These are phyloP conservation scores for Tolypocladium capitatum DNA, from an alignment of 2,329 filamentous ascomycete species.

Conservation along the genomic window DNA sequence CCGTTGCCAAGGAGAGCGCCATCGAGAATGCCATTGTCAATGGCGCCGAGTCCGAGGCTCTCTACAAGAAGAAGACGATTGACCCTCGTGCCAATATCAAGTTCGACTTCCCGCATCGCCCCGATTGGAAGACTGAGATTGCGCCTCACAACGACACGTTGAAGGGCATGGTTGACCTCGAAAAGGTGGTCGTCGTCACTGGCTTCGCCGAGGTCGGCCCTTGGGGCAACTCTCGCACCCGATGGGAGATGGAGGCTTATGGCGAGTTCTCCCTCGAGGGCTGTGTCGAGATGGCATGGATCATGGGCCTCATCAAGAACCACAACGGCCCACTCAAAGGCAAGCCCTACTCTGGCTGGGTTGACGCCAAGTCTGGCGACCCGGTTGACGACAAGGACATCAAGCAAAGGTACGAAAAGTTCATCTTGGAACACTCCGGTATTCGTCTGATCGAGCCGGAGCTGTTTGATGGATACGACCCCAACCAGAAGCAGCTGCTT, in stretches of 20 bases:
- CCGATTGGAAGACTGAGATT: conserved; percentile 84
- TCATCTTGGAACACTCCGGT: conserved; percentile 90
- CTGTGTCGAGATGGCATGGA: conserved; percentile 98
- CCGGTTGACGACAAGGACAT: conserved; percentile 97
- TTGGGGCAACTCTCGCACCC: conserved; percentile 95
- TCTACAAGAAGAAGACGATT: conserved; percentile 90
- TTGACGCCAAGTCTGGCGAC: conserved; percentile 85
- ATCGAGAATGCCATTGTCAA: conserved; percentile 97
- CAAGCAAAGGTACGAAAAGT: conserved; percentile 94
- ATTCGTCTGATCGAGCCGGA: conserved; percentile 97
- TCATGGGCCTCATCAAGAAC: conserved; percentile 99
- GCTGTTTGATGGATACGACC: conserved; percentile 92
- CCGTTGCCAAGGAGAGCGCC: conserved; percentile 88
- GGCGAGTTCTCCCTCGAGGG: conserved; percentile 96
- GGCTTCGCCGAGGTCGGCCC: conserved; percentile 93
- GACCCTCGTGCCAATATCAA: conserved; percentile 96
- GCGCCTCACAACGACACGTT: conserved; percentile 78
- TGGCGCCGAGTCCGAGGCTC: conserved; percentile 76
- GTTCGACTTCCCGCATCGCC: conserved; percentile 83
- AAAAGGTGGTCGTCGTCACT: conserved; percentile 94
- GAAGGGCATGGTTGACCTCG: conserved; percentile 96
- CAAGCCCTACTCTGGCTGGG: conserved; percentile 91
- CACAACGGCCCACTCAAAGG: conserved; percentile 95
- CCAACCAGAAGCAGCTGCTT: conserved; percentile 94
- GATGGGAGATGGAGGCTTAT: conserved; percentile 98